Conservation (phyloP, 2,329 filamentous ascomycete species). For the Nemania abortiva region DNA sequence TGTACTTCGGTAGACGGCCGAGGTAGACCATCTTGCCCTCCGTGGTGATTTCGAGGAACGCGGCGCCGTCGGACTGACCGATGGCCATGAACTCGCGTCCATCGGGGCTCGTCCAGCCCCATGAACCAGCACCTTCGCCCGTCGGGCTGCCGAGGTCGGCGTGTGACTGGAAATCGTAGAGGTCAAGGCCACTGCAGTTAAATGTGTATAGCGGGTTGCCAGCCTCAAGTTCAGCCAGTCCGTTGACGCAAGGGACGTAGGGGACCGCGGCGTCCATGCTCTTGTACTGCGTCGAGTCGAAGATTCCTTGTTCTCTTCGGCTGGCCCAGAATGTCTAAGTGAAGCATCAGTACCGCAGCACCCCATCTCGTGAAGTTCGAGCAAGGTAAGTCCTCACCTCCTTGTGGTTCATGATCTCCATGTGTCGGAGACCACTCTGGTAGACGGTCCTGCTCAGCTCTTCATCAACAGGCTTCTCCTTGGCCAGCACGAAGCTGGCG, state of each 20-base stretch:
- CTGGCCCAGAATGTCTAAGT: conserved; percentile 48
- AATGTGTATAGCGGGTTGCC: conserved; percentile 49
- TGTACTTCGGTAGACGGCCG: conserved; percentile 63
- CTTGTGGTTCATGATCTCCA: conserved; percentile 51
- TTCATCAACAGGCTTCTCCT: conserved; percentile 51
- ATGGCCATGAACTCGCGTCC: conserved; percentile 68
- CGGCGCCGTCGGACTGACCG: conserved; percentile 66
- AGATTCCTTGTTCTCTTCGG: conserved; percentile 47
- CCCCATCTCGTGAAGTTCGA: neutral
- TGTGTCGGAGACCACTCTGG: conserved; percentile 50
- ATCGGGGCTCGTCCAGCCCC: conserved; percentile 65
- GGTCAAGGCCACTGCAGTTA: conserved; percentile 51
- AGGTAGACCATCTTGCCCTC: conserved; percentile 65
- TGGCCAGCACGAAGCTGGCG: conserved; percentile 46
- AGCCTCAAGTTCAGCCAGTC: conserved; percentile 45
- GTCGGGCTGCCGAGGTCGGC: conserved; percentile 51
- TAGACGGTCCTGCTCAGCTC: conserved; percentile 48
- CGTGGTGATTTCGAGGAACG: conserved; percentile 64
- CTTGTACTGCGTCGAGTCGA: conserved; percentile 48
- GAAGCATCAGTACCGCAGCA: conserved; percentile 26
- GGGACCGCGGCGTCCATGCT: conserved; percentile 46
- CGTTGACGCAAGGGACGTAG: conserved; percentile 45
- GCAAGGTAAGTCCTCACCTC: conserved; percentile 42
- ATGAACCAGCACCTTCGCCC: conserved; percentile 57
- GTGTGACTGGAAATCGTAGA: conserved; percentile 55